Evolutionary conservation across 176 grass and related monocot species (phyloP), one percentile per base, ranked within the genome.

Genomic region (Neostapfia colusana): DNA sequence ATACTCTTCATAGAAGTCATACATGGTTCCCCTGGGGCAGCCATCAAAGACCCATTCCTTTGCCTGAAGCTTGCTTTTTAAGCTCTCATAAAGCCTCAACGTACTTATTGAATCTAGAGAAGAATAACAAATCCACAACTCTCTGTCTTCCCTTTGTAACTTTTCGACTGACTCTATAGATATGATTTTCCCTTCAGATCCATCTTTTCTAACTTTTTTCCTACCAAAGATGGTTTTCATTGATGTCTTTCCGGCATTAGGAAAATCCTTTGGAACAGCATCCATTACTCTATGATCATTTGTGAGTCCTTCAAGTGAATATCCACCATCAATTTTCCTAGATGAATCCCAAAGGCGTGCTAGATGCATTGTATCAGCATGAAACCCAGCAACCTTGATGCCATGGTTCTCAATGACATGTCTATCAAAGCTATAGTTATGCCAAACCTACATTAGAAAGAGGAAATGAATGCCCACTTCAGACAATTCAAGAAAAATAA

Each of bases 341-440:
- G 89, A 93, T 81, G 90, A 93, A 82, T 97, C 84, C 84, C 88
- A 97, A 67, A 97, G 94, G 27, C 94, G 90, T 56, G 90, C 88
- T 71, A 97, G 88, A 88, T 97, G 94, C 88, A 97, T 93, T 67
- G 94, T 97, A 89, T 97, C 94, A 61, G 90, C 94, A 81, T 93
- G 84, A 85, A 97, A 97, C 39, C 90, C 90, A 78, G 83, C 66
- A 54, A 93, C 75, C 66, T 93, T 93, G 73, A 97, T 89, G 44
- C 90, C 88, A 45, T 83, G 75, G 79, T 97, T 97, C 67, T 91
- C 86, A 89, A 97, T 85, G 69, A 88, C 73, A 81, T 97, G 93
- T 71, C 35, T 93, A 82, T 93, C 90, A 88, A 97, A 97, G 82
- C 88, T 97, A 66, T 97, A 97, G 74, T 97, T 97, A 85, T 97